Evolutionary conservation across 257 asterid species (phyloP), one percentile per base, ranked within the genome.

Genomic region (Solanum chilense): DNA sequence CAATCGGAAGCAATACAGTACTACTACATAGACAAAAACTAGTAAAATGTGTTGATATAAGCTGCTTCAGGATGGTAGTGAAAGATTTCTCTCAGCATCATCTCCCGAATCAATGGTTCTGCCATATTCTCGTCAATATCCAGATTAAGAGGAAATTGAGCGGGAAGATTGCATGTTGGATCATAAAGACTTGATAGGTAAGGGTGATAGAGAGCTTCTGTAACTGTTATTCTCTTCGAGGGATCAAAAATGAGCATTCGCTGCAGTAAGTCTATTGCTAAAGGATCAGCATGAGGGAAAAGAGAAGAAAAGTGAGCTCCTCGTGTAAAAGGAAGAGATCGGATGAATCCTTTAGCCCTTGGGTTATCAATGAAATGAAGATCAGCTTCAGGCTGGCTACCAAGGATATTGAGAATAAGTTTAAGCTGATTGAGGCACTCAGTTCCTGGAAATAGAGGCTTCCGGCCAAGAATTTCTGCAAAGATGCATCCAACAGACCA

Each of bases 401-500:
- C 93, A 2, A 91, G 92, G 83, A 87, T 88, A 62, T 47, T 87
- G 42, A 91, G 85, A 56, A 91, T 90, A 47, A 91, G 92, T 80
- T 86, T 91, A 12, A 91, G 93, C 92, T 91, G 93, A 64, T 69
- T 90, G 33, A 91, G 92, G 87, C 92, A 91, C 58, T 91, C 93
- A 10, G 90, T 87, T 80, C 93, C 93, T 5, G 92, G 93, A 78
- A 91, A 91, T 52, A 91, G 74, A 23, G 93, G 93, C 86, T 91
- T 91, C 33, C 93, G 82, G 16, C 91, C 93, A 21, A 91, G 91
- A 62, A 91, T 90, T 75, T 90, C 93, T 2, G 91, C 93, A 64
- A 91, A 91, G 84, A 91, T 91, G 85, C 93, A 91, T 29, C 93
- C 93, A 18, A 91, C 93, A 58, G 93, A 91, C 92, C 92, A 91